Evolutionary conservation across 2,329 filamentous ascomycete genomes (phyloP).

Genomic region (Huntiella decipiens): DNA sequence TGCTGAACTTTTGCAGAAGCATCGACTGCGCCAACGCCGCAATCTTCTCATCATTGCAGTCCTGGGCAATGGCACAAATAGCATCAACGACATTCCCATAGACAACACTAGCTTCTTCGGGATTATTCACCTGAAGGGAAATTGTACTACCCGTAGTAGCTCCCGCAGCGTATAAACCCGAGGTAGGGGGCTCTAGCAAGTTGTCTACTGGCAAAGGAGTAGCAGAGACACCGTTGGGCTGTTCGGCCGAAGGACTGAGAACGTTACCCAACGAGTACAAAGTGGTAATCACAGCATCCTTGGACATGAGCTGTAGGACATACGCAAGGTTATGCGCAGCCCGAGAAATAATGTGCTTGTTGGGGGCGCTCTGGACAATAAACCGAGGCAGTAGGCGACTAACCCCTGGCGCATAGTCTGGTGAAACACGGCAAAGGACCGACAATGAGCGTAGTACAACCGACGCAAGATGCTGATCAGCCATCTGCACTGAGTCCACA

Average conservation of each 20-base stretch:
- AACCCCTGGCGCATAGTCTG: constrained; percentile 52
- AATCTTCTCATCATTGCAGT: constrained; percentile 75
- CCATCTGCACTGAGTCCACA: constrained; percentile 63
- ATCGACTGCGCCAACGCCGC: constrained; percentile 85
- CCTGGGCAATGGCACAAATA: constrained; percentile 73
- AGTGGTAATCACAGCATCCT: constrained; percentile 86
- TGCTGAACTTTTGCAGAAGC: constrained; percentile 85
- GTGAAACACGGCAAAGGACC: constrained; percentile 57
- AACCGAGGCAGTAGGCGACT: constrained; percentile 68
- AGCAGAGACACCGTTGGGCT: constrained; percentile 29
- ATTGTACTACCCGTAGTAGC: constrained; percentile 57
- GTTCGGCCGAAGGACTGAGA: constrained; percentile 51
- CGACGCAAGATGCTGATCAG: constrained; percentile 55
- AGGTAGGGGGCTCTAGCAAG: constrained; percentile 17
- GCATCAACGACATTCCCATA: constrained; percentile 87
- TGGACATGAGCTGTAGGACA: constrained; percentile 63
- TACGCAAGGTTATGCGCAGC: constrained; percentile 74
- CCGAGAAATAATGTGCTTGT: constrained; percentile 47
- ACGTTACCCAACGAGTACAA: constrained; percentile 94
- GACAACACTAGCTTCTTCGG: constrained; percentile 59
- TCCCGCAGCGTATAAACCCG: constrained; percentile 31
- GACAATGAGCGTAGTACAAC: constrained; percentile 68
- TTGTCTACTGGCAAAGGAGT: neutral
- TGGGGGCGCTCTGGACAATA: constrained; percentile 65
- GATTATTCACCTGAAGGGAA: constrained; percentile 53